Conservation (phyloP, 495 filamentous ascomycete genomes). For the Penicillium paradoxum region DNA sequence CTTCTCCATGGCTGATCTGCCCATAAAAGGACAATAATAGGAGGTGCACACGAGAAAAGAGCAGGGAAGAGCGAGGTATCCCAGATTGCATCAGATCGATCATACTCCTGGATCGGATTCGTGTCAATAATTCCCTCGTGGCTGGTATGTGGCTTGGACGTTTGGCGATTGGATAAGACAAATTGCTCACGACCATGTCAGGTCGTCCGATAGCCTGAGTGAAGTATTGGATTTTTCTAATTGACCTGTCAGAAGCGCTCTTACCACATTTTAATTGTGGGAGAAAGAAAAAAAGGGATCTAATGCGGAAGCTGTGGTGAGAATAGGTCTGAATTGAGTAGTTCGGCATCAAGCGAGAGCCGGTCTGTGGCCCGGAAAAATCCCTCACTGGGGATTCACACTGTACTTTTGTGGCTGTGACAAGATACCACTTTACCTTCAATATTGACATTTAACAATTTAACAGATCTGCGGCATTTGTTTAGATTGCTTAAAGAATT, state of each 20-base stretch:
- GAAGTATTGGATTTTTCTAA: constrained; percentile 13
- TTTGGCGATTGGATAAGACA: constrained; percentile 18
- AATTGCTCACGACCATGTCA: constrained; percentile 19
- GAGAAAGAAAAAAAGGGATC: not conserved
- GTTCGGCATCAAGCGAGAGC: not conserved
- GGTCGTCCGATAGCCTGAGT: constrained; percentile 7
- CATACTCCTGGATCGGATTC: not conserved
- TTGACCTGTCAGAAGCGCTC: not conserved
- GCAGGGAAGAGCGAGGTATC: not conserved
- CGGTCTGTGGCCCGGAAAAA: constrained; percentile 22
- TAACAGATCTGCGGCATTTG: constrained; percentile 3
- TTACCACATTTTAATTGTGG: not conserved
- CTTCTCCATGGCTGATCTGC: too few species aligned
- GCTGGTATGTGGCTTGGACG: not conserved
- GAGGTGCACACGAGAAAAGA: not conserved
- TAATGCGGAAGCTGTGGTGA: not conserved
- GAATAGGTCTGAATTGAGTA: constrained; percentile 2
- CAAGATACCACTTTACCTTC: too few species aligned
- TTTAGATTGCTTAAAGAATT: not conserved
- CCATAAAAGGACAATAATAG: not conserved
- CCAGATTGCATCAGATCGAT: not conserved
- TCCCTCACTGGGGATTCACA: constrained; percentile 24
- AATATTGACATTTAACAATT: not conserved
- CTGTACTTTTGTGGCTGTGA: too few species aligned
- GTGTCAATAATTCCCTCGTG: not conserved